Evolutionary conservation across 129 eudicot genomes (phyloP).

Genomic region (Centella asiatica): DNA sequence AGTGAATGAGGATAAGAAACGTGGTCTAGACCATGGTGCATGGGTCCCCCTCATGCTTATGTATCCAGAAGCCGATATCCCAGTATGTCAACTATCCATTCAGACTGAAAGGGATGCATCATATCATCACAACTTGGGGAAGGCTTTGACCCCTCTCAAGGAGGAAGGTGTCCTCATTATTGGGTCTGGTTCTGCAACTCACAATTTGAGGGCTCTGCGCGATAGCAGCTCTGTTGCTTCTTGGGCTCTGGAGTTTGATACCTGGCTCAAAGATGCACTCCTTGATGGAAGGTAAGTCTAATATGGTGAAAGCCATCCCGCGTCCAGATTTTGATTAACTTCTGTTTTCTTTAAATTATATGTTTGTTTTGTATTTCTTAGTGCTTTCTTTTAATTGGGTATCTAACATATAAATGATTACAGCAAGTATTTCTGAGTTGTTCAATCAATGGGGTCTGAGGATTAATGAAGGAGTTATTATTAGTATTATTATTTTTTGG

Average conservation of each 20-base stretch:
- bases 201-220: constrained; percentile 47
- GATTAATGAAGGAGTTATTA: too few species aligned
- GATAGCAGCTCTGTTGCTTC: constrained; percentile 27
- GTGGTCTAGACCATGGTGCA: constrained; percentile 94
- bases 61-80: constrained; percentile 85
- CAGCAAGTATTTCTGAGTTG: too few species aligned
- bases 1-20: constrained; percentile 50
- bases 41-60: constrained; percentile 98
- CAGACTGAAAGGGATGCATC: constrained; percentile 52
- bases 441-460: too few species aligned
- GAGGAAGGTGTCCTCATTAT: constrained; percentile 77
- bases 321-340: neutral
- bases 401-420: too few species aligned
- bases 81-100: constrained; percentile 83
- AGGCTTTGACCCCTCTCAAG: constrained; percentile 67
- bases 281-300: constrained; percentile 38
- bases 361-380: too few species aligned
- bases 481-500: too few species aligned
- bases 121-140: constrained; percentile 73
- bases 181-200: constrained; percentile 82
- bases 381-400: too few species aligned
- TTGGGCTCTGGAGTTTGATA: constrained; percentile 77
- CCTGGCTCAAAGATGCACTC: constrained; percentile 70
- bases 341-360: too few species aligned
- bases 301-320: neutral